A percentile compares a stretch with the other conserved stretches of the same genome.
Evolutionary conservation across 2,329 filamentous ascomycete species (phyloP).

Genomic region (Dothiorella sarmentorum): DNA sequence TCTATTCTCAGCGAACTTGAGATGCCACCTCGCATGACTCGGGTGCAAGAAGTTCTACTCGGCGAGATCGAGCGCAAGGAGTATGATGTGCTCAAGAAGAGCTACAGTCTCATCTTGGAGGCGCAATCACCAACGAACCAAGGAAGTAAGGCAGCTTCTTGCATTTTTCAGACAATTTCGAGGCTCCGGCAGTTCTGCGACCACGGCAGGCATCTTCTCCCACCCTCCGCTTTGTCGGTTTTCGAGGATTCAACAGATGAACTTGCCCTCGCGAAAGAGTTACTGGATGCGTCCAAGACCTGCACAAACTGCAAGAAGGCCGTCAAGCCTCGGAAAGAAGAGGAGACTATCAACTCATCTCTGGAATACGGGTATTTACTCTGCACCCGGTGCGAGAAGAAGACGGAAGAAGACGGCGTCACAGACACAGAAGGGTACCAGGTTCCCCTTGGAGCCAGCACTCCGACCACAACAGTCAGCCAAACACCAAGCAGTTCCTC

Average conservation of each 20-base stretch:
- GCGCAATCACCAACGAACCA: not conserved
- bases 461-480: no score
- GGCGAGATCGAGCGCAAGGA: constrained; percentile 20
- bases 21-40: constrained; percentile 22
- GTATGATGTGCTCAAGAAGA: constrained; percentile 26
- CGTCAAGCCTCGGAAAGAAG: no score
- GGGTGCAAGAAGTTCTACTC: constrained; percentile 21
- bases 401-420: no score
- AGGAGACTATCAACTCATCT: no score
- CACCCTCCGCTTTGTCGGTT: constrained; percentile 18
- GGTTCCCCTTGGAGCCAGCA: no score
- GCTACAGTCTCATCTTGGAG: constrained; percentile 16
- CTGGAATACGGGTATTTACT: no score
- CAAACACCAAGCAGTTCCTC: no score
- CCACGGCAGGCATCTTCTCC: constrained; percentile 29
- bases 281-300: not conserved
- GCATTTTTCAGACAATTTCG: constrained; percentile 26
- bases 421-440: no score
- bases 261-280: not conserved
- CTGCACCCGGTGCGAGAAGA: no score
- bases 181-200: constrained; percentile 31
- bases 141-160: no score
- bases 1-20: constrained; percentile 9
- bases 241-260: not conserved
- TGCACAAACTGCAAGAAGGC: no score